Evolutionary conservation across 2,329 filamentous ascomycete genomes (phyloP).

Genomic region (Stenocarpella maydis): DNA sequence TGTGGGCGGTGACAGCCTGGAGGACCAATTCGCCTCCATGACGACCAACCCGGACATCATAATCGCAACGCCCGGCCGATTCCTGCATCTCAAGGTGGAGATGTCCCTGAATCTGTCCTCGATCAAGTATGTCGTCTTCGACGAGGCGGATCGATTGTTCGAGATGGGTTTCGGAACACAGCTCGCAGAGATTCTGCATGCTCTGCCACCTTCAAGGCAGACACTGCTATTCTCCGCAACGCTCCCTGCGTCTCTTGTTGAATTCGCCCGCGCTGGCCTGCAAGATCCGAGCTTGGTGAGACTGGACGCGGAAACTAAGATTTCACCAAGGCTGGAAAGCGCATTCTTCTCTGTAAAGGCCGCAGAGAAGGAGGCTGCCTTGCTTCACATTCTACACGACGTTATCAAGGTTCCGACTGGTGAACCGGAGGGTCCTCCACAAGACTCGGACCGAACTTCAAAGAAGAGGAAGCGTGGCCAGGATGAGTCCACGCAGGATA

Average conservation of each 20-base stretch:
- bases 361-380: slow-evolving; percentile 90
- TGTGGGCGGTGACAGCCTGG: slow-evolving; percentile 93
- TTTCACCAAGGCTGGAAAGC: slow-evolving; percentile 94
- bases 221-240: slow-evolving; percentile 96
- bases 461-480: slow-evolving; percentile 79
- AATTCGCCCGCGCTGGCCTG: slow-evolving; percentile 92
- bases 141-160: slow-evolving; percentile 95
- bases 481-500: slow-evolving; percentile 64
- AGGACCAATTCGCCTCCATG: slow-evolving; percentile 95
- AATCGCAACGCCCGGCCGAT: slow-evolving; percentile 95
- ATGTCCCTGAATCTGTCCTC: slow-evolving; percentile 93
- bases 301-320: slow-evolving; percentile 92
- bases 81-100: slow-evolving; percentile 95
- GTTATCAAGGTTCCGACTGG: slow-evolving; percentile 89
- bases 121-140: slow-evolving; percentile 93
- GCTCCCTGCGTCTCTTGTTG: slow-evolving; percentile 89
- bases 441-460: slow-evolving; percentile 54
- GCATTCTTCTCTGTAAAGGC: slow-evolving; percentile 95
- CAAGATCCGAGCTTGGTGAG: slow-evolving; percentile 92
- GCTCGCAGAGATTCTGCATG: slow-evolving; percentile 89
- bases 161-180: slow-evolving; percentile 99
- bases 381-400: slow-evolving; percentile 88
- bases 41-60: slow-evolving; percentile 95
- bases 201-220: slow-evolving; percentile 83
- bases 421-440: slow-evolving; percentile 61